Conservation (phyloP, 2,329 filamentous ascomycete species). For the Fusarium sterilihyphosum region DNA sequence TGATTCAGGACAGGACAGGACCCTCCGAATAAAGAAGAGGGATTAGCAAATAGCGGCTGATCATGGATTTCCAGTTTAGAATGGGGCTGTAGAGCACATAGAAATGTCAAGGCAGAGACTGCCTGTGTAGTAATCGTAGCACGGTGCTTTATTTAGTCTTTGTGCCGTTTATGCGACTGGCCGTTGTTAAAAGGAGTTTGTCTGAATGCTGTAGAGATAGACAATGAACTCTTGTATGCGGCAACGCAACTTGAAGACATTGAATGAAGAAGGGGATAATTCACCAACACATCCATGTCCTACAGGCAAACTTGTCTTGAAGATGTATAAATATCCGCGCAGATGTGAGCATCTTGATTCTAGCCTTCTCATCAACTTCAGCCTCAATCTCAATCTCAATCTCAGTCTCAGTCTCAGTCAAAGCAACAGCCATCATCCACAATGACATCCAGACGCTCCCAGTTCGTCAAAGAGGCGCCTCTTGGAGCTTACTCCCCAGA, state of each 20-base stretch:
- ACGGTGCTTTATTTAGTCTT: not conserved
- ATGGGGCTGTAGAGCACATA: not conserved
- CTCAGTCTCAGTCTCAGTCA: not conserved
- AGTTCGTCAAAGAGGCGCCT: not conserved
- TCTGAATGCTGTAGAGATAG: not conserved
- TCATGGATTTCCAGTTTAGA: not conserved
- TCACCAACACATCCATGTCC: not conserved
- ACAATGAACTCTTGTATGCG: not conserved
- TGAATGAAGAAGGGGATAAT: not conserved
- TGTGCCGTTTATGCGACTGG: conserved; percentile 7
- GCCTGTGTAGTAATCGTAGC: not conserved
- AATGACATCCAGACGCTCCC: conserved; percentile 20
- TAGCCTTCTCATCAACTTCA: not conserved
- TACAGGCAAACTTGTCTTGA: not conserved
- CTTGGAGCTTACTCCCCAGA: conserved; percentile 2
- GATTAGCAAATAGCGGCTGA: conserved; percentile 23
- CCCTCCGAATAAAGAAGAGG: conserved; percentile 23
- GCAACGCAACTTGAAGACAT: not conserved
- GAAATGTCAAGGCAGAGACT: not conserved
- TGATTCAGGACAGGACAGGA: conserved; percentile 17
- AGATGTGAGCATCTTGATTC: not conserved
- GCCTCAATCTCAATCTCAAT: not conserved
- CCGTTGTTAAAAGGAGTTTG: conserved; percentile 1
- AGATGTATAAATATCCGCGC: conserved; percentile 13
- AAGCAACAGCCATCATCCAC: not conserved